Conservation (phyloP, 1,139 yeast genomes). For the Candida albicans region DNA sequence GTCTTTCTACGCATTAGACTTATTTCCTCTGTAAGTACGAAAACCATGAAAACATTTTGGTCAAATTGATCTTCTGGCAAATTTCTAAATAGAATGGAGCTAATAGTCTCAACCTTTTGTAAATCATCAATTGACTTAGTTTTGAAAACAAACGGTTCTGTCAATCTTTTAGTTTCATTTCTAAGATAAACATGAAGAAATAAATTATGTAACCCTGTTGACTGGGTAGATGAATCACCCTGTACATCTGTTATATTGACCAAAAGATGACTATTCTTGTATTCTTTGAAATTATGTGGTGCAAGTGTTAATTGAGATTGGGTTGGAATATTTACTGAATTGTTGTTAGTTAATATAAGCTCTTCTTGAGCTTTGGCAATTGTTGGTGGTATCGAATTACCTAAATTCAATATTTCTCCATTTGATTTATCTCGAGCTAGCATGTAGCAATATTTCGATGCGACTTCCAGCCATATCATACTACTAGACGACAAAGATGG, state of each 20-base stretch:
- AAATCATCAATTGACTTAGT: conserved; percentile 60
- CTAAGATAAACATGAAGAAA: conserved; percentile 73
- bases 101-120: conserved; percentile 61
- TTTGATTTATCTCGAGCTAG: conserved; percentile 60
- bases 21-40: conserved; percentile 63
- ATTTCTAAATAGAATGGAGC: conserved; percentile 79
- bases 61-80: conserved; percentile 71
- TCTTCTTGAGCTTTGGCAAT: conserved; percentile 70
- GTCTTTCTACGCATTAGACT: conserved; percentile 31
- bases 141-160: conserved; percentile 78
- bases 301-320: conserved; percentile 44
- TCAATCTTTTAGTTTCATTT: conserved; percentile 61
- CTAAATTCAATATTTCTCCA: conserved; percentile 60
- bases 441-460: conserved; percentile 74
- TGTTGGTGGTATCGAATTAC: conserved; percentile 49
- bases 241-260: conserved; percentile 76
- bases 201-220: conserved; percentile 71
- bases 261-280: conserved; percentile 71
- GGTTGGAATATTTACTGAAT: conserved; percentile 53
- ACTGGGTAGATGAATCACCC: conserved; percentile 60
- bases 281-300: conserved; percentile 47
- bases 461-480: conserved; percentile 51
- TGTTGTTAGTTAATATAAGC: conserved; percentile 74
- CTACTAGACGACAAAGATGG: conserved; percentile 4
- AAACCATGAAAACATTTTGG: conserved; percentile 63